Evolutionary conservation across 164 flowering plant species (phyloP), one percentile per base, ranked within the genome.

Genomic region (Buxus sempervirens): DNA sequence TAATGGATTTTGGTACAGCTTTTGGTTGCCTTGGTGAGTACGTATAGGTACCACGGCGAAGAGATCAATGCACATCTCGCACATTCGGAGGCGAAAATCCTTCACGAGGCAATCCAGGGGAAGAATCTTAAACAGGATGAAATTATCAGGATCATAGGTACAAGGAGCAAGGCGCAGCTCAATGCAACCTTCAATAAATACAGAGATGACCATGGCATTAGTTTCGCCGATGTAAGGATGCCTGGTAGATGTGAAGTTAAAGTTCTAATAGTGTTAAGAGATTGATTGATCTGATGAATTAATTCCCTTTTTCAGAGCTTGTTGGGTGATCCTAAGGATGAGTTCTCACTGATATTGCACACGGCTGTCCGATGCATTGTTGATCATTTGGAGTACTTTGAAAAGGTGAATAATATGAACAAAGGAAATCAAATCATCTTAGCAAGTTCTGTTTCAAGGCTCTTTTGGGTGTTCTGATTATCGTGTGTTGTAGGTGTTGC

Each of bases 131-230:
- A 23, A 13, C 60, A 57, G 21, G 25, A 21, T 0, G 27, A 57
- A 21, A 26, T 57, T 13, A 57, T 57, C 22, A 25, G 27, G 16
- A 21, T 57, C 25, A 5, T 57, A 10, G 9, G 26, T 9, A 57
- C 25, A 22, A 25, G 60, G 24, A 57, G 60, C 27, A 83, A 79
- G 63, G 72, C 86, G 24, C 92, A 86, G 74, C 69, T 88, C 12
- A 64, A 65, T 36, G 92, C 90, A 10, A 86, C 90, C 5, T 65
- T 84, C 22, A 86, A 85, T 55, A 72, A 68, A 73, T 88, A 75
- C 74, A 82, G 78, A 59, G 80, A 84, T 69, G 73, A 63, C 3
- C 75, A 70, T 75, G 85, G 86, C 55, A 73, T 67, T 69, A 75
- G 82, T 51, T 82, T 88, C 73, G 77, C 82, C 70, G 86, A 83